Base-by-base conservation (phyloP, 176 grass and related monocot species). In the Urochloa ruziziensis region DNA sequence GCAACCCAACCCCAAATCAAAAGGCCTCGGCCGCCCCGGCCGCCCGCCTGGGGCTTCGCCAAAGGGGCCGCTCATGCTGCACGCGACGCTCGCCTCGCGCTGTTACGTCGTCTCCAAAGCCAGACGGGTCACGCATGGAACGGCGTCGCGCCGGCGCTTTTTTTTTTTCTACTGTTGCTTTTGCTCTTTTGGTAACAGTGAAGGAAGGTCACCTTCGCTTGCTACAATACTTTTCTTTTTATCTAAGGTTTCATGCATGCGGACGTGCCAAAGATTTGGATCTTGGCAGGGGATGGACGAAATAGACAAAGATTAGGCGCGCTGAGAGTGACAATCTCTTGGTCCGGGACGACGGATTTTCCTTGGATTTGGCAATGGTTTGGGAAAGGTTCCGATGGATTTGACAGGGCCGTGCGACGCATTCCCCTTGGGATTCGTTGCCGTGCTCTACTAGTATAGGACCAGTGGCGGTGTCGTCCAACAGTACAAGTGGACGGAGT, bases 351-450 rank as follows among this genome's bases (percentile, higher is more conserved):
- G 19, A 68, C 73, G 84, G 48, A 92, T 80, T 88, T 91, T 58
- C 58, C 59, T 82, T 79, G 76, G 79, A 80, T 70, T 87, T 88
- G 15, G 15, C 59, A 4, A 79, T 28, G 56, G 65, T 82, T 61
- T 16, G 82, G 58, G 51, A 83, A 60, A 79, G 73, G 88, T 89
- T 91, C 74, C 86, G 2, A 63, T 65, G 82, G 77, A 85, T 92
- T 82, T 87, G 57, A 81, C 24, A 39, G 36, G 56, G 10, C 28
- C 30, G 25, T 10, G 51, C 5, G 21, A 46, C 46, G 37, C 49
- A 73, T 79, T 69, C 32, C 68, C 57, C 80, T 90, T 53, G 92
- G 90, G 84, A 94, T 94, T 92, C 48, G 88, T 23, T 35, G 68
- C 40, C 4, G 80, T 39, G 69, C 70, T 77, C 53, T 77, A 65